Evolutionary conservation across 2,329 filamentous ascomycete species (phyloP).

Genomic region (Aspergillus neotritici): DNA sequence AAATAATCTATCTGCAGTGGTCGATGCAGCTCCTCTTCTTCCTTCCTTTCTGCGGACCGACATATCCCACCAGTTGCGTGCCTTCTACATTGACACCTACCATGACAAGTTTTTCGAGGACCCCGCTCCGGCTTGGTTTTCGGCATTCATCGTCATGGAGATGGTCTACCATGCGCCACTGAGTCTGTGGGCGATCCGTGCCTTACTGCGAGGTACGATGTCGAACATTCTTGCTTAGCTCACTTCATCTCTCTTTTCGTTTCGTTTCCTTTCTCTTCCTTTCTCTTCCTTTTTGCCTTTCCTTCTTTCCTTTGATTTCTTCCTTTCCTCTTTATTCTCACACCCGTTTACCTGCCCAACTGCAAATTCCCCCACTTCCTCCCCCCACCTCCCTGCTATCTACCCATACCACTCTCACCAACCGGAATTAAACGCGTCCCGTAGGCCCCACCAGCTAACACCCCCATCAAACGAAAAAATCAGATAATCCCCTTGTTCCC

Average conservation of each 20-base stretch:
- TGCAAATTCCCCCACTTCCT: slow-evolving; percentile 1
- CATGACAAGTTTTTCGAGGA: slow-evolving; percentile 58
- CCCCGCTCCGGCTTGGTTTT: slow-evolving; percentile 55
- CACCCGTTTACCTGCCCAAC: neutral
- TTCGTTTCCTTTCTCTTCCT: neutral
- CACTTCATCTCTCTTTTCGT: neutral
- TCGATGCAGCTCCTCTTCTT: slow-evolving; percentile 58
- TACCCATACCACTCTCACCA: neutral
- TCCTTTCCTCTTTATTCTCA: too few relatives aligned
- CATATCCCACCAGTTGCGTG: slow-evolving; percentile 47
- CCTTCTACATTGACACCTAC: slow-evolving; percentile 57
- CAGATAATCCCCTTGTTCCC: slow-evolving; percentile 54
- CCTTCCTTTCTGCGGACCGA: slow-evolving; percentile 47
- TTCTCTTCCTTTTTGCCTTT: neutral
- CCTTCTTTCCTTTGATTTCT: too few relatives aligned
- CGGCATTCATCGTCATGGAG: slow-evolving; percentile 54
- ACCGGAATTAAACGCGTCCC: neutral
- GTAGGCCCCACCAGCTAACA: neutral
- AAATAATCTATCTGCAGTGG: slow-evolving; percentile 37
- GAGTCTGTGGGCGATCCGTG: slow-evolving; percentile 56
- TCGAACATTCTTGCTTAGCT: too few relatives aligned
- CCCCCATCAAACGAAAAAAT: neutral
- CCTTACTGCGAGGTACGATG: slow-evolving; percentile 46
- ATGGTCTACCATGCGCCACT: slow-evolving; percentile 56
- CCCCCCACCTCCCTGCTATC: neutral